Evolutionary conservation across 768 basidiomycete genomes (phyloP), one percentile per base, ranked within the genome.

Genomic region (Termitomyces heimii): DNA sequence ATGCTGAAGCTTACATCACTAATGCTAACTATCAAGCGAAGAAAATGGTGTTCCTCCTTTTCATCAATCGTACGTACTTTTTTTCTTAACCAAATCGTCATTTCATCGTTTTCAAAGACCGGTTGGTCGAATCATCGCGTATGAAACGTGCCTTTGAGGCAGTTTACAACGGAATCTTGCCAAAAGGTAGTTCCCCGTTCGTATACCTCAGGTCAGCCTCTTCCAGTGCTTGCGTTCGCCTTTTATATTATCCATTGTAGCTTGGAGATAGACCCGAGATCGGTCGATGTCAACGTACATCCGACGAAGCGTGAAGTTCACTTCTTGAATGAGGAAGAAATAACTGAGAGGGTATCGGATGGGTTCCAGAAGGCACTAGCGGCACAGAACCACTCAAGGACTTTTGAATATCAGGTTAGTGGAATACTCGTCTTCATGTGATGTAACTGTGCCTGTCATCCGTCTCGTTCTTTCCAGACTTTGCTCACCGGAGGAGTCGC

Each of bases 291-390:
- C 54, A 99, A 99, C 64, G 94, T 98, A 8, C 95, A 98, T 67
- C 97, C 96, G 0, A 98, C 97, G 2, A 99, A 99, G 69, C 88
- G 90, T 45, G 95, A 98, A 68, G 94, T 98, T 1, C 92, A 94
- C 62, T 98, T 98, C 65, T 70, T 98, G 49, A 84, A 97, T 60
- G 94, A 98, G 68, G 96, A 98, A 53, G 76, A 73, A 14, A 91
- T 98, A 65, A 86, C 86, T 6, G 85, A 92, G 61, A 76, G 76
- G 8, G 84, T 98, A 45, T 83, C 88, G 14, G 84, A 89, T 64
- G 78, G 77, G 1, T 76, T 98, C 3, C 89, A 92, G 60, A 71
- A 80, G 45, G 76, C 74, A n/a, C 72, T 94, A 13, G 75, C 81
- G 43, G 79, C 74, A 29, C 79, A 86, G 61, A 83, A 79, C 58